phyloP scores from a whole-genome alignment of 2,329 filamentous ascomycete genomes.

The Ceratocystis cacaofunesta region DNA sequence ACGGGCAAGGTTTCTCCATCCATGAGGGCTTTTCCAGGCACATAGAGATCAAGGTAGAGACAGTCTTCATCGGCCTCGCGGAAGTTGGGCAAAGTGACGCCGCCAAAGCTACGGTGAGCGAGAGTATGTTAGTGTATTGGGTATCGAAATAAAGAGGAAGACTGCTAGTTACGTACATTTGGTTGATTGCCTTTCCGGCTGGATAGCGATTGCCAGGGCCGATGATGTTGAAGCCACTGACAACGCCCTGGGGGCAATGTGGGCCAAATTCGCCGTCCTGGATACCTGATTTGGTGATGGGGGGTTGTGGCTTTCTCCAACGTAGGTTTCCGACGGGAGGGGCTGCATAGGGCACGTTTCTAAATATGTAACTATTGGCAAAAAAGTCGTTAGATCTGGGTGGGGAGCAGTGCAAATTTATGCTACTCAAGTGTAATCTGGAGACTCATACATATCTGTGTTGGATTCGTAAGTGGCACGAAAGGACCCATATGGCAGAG shows the following conservation, averaged over 20 bases:
- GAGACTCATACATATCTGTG: conserved; percentile 17
- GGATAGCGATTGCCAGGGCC: conserved; percentile 25
- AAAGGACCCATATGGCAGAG: conserved; percentile 18
- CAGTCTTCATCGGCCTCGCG: conserved; percentile 29
- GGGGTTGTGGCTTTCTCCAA: conserved; percentile 28
- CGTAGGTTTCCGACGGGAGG: conserved; percentile 28
- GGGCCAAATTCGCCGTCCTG: conserved; percentile 16
- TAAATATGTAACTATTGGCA: conserved; percentile 22
- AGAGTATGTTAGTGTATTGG: neutral
- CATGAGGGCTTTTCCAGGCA: conserved; percentile 29
- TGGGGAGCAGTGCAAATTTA: too few relatives aligned
- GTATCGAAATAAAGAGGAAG: neutral
- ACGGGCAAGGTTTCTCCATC: conserved; percentile 28
- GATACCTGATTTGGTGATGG: conserved; percentile 17
- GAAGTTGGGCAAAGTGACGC: conserved; percentile 24
- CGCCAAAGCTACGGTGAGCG: conserved; percentile 20
- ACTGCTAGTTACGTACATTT: conserved; percentile 20
- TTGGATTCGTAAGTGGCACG: conserved; percentile 15
- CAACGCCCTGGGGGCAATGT: conserved; percentile 18
- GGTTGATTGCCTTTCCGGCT: conserved; percentile 24
- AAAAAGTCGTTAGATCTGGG: neutral
- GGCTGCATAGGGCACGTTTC: conserved; percentile 31
- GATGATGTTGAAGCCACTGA: conserved; percentile 22
- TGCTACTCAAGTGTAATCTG: too few relatives aligned
- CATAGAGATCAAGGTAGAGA: conserved; percentile 35